phyloP scores from a whole-genome alignment of 2,329 filamentous ascomycete species.

The Ceratocystiopsis brevicomis region DNA sequence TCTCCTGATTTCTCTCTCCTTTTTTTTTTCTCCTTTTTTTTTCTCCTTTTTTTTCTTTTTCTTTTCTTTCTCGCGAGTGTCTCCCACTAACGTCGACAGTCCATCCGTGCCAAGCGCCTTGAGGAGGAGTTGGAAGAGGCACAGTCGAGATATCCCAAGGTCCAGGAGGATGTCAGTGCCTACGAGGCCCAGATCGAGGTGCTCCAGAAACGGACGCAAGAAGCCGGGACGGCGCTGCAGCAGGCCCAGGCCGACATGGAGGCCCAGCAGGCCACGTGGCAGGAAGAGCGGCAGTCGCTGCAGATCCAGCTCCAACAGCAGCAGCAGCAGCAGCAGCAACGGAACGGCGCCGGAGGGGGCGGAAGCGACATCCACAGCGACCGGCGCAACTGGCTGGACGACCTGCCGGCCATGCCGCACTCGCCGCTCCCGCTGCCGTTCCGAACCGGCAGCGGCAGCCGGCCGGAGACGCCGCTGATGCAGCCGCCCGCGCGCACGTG shows the following conservation, averaged over 20 bases:
- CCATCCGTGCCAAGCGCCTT: constrained; percentile 41
- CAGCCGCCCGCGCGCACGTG: constrained; percentile 28
- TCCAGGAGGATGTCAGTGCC: constrained; percentile 43
- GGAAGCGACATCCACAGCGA: constrained; percentile 15
- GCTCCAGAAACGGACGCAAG: constrained; percentile 45
- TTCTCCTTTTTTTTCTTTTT: not conserved
- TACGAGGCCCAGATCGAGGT: constrained; percentile 40
- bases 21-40: not conserved
- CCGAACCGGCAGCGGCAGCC: constrained; percentile 15
- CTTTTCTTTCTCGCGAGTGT: not conserved
- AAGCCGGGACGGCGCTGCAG: constrained; percentile 44
- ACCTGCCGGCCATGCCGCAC: constrained; percentile 30
- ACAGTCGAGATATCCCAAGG: constrained; percentile 40
- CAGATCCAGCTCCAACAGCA: not conserved
- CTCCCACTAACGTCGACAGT: constrained; percentile 21
- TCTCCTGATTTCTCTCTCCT: not conserved
- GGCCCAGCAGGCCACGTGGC: constrained; percentile 23
- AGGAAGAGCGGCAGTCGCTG: constrained; percentile 12
- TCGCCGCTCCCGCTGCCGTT: constrained; percentile 15
- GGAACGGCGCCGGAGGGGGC: not conserved
- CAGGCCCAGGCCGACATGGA: constrained; percentile 33
- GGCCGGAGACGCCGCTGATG: constrained; percentile 36
- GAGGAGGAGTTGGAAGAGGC: constrained; percentile 70
- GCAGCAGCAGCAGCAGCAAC: not conserved
- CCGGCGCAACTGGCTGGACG: constrained; percentile 34